A percentile compares a stretch with the other conserved stretches of the same genome.
phyloP scores from a whole-genome alignment of 371 early-diverging fungal species.

The Zopfochytrium polystomum region DNA sequence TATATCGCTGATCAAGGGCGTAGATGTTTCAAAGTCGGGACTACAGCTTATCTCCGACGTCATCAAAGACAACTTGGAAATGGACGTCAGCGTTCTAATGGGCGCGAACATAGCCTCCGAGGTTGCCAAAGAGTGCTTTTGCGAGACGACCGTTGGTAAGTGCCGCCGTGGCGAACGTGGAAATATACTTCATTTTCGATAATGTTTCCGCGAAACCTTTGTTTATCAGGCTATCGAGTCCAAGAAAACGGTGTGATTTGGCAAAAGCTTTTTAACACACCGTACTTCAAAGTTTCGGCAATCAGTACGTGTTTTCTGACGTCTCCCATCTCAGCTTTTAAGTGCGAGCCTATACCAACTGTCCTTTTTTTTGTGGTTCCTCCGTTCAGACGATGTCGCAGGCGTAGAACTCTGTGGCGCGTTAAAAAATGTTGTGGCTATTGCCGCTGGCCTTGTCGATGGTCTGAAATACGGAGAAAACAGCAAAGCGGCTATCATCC shows the following conservation, averaged over 20 bases:
- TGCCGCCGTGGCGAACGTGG: neutral
- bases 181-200: neutral
- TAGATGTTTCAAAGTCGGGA: conserved; percentile 74
- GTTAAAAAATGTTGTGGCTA: conserved; percentile 97
- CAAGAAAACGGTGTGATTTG: conserved; percentile 72
- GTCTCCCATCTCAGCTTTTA: neutral
- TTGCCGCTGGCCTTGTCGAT: conserved; percentile 95
- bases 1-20: conserved; percentile 92
- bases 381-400: conserved; percentile 61
- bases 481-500: conserved; percentile 96
- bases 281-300: conserved; percentile 63
- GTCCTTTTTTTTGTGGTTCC: too few species aligned
- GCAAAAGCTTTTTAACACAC: conserved; percentile 79
- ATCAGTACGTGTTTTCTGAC: conserved; percentile 13
- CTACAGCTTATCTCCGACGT: conserved; percentile 84
- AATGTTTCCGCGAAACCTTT: neutral
- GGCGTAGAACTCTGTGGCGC: conserved; percentile 98
- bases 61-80: conserved; percentile 71
- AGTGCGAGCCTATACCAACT: neutral
- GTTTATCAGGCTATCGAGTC: conserved; percentile 54
- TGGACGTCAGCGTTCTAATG: conserved; percentile 83
- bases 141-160: conserved; percentile 90
- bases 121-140: conserved; percentile 90
- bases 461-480: conserved; percentile 86
- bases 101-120: conserved; percentile 99